Evolutionary conservation across 805 yeast genomes (phyloP).

Genomic region (Candida takata): DNA sequence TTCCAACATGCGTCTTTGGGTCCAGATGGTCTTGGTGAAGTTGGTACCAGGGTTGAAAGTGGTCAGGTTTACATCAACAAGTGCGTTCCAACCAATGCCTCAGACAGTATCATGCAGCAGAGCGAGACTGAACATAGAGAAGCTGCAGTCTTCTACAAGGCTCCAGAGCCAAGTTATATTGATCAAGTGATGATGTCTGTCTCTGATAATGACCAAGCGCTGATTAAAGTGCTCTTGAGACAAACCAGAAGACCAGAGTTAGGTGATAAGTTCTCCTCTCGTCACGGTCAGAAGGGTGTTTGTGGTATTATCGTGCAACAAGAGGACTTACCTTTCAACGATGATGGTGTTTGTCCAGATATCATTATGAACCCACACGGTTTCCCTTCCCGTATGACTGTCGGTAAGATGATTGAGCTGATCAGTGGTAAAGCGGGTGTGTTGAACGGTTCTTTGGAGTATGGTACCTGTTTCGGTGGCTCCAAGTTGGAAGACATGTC

Average conservation of each 20-base stretch:
- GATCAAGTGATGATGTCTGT: conserved; percentile 98
- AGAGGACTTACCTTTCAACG: conserved; percentile 94
- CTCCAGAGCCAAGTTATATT: conserved; percentile 91
- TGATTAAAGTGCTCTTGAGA: conserved; percentile 84
- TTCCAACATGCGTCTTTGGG: conserved; percentile 85
- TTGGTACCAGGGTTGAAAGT: conserved; percentile 81
- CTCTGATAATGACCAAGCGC: conserved; percentile 89
- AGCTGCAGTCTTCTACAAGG: conserved; percentile 85
- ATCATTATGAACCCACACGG: conserved; percentile 99
- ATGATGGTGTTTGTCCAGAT: conserved; percentile 87
- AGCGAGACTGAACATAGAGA: conserved; percentile 63
- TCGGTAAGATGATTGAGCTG: conserved; percentile 95
- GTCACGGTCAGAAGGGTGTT: conserved; percentile 99
- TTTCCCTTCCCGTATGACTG: conserved; percentile 99
- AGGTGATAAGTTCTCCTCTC: conserved; percentile 94
- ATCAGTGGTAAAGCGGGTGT: conserved; percentile 98
- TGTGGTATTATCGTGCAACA: conserved; percentile 97
- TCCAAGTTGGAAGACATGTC: conserved; percentile 96
- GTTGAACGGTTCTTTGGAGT: conserved; percentile 80
- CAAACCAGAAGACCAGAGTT: conserved; percentile 97
- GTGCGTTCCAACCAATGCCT: conserved; percentile 82
- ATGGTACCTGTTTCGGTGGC: conserved; percentile 98
- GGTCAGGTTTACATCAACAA: conserved; percentile 95
- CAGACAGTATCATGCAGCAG: conserved; percentile 39
- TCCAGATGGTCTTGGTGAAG: conserved; percentile 94